A percentile compares a stretch with the other conserved stretches of the same genome.
Evolutionary conservation across 2,329 filamentous ascomycete genomes (phyloP).

Genomic region (Ascochyta clinopodiicola): DNA sequence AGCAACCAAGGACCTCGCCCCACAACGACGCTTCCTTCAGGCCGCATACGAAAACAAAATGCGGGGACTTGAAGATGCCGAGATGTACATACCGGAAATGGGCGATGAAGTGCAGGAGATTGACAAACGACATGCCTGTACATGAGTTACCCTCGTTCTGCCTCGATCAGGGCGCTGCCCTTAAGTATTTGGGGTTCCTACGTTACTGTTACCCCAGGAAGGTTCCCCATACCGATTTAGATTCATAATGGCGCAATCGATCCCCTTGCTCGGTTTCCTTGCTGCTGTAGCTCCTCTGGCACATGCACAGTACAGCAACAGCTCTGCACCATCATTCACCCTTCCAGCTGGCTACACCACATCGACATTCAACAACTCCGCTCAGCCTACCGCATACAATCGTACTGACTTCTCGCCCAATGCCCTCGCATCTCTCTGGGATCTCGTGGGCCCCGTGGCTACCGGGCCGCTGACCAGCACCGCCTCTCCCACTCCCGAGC

Average conservation of each 20-base stretch:
- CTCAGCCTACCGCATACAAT: constrained; percentile 52
- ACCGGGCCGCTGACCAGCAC: constrained; percentile 53
- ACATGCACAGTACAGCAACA: constrained; percentile 7
- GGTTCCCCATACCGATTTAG: neutral
- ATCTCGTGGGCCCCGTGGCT: constrained; percentile 53
- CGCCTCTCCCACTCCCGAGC: constrained; percentile 52
- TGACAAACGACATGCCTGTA: neutral
- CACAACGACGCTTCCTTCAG: constrained; percentile 1
- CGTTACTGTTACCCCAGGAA: neutral
- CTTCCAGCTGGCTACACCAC: constrained; percentile 46
- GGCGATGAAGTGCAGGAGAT: neutral
- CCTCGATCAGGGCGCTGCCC: neutral
- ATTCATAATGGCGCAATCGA: constrained; percentile 30
- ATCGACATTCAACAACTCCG: constrained; percentile 51
- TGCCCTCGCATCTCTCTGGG: constrained; percentile 55
- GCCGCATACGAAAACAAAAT: constrained; percentile 3
- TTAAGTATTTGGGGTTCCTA: constrained; percentile 5
- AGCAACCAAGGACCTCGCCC: neutral
- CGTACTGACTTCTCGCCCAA: constrained; percentile 57
- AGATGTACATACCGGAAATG: neutral
- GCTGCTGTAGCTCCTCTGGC: constrained; percentile 20
- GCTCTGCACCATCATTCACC: constrained; percentile 31
- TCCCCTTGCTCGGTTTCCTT: constrained; percentile 24
- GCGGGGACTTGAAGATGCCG: constrained; percentile 9
- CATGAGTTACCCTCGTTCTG: neutral